phyloP scores from a whole-genome alignment of 1,284 basidiomycete genomes.

The Tylopilus orsonianus region DNA sequence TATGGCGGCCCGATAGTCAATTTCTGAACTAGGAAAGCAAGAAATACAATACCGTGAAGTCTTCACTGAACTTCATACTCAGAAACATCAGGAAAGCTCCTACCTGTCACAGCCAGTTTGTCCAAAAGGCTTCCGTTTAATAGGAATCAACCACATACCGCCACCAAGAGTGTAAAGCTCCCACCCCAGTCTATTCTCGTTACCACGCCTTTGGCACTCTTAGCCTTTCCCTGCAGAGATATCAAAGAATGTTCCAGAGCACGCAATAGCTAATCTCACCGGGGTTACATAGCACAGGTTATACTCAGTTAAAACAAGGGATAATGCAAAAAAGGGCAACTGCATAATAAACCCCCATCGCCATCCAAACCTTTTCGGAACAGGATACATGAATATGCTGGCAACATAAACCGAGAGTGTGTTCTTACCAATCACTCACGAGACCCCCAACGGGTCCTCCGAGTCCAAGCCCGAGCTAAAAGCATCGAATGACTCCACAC shows the following conservation, averaged over 20 bases:
- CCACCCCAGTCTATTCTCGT: constrained; percentile 22
- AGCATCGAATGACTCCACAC: constrained; percentile 11
- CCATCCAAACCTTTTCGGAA: constrained; percentile 23
- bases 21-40: too few relatives aligned
- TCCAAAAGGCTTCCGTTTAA: too few relatives aligned
- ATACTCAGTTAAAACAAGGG: constrained; percentile 10
- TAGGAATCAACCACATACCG: too few relatives aligned
- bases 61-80: constrained; percentile 20
- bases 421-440: constrained; percentile 15
- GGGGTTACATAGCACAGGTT: constrained; percentile 14
- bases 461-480: constrained; percentile 17
- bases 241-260: neutral
- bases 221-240: constrained; percentile 15
- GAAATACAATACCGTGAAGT: constrained; percentile 8
- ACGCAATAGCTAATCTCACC: neutral
- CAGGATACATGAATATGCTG: too few relatives aligned
- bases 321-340: constrained; percentile 13
- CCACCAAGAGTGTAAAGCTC: constrained; percentile 10
- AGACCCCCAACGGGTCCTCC: constrained; percentile 19
- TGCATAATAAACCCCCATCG: constrained; percentile 17
- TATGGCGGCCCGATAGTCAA: neutral
- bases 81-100: constrained; percentile 17
- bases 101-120: constrained; percentile 11
- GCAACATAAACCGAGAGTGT: too few relatives aligned
- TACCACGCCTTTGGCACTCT: constrained; percentile 9